Evolutionary conservation across 805 yeast genomes (phyloP).

Genomic region (Zygotorulaspora sp.): DNA sequence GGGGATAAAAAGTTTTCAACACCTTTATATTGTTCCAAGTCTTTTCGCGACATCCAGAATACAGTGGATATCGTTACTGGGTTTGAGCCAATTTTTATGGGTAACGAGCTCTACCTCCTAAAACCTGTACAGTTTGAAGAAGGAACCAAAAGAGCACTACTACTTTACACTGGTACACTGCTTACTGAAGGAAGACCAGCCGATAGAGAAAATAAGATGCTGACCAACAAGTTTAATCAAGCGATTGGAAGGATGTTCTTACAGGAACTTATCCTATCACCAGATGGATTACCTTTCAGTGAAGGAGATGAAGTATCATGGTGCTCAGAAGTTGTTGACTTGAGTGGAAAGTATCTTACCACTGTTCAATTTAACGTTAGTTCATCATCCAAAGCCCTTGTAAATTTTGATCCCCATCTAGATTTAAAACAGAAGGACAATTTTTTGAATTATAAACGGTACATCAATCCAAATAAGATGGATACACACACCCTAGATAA

Average conservation of each 20-base stretch:
- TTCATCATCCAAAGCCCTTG: slow-evolving; percentile 9
- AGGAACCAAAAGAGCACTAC: slow-evolving; percentile 5
- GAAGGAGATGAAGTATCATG: slow-evolving; percentile 32
- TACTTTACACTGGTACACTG: slow-evolving; percentile 12
- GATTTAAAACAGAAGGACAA: slow-evolving; percentile 12
- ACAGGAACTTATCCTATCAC: slow-evolving; percentile 16
- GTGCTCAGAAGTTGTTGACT: slow-evolving; percentile 31
- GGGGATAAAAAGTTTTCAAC: slow-evolving; percentile 24
- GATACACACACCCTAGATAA: background rate
- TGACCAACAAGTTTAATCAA: slow-evolving; percentile 17
- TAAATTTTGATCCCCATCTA: slow-evolving; percentile 6
- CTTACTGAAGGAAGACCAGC: background rate
- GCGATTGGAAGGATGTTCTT: slow-evolving; percentile 23
- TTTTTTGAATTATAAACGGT: slow-evolving; percentile 9
- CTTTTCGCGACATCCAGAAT: background rate
- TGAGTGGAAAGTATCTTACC: slow-evolving; percentile 24
- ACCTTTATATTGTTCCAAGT: slow-evolving; percentile 16
- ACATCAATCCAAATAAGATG: background rate
- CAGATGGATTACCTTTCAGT: slow-evolving; percentile 16
- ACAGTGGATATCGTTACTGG: slow-evolving; percentile 18
- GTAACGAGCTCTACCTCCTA: slow-evolving; percentile 27
- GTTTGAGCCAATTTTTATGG: slow-evolving; percentile 27
- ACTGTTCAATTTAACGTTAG: slow-evolving; percentile 15
- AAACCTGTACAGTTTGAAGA: slow-evolving; percentile 10
- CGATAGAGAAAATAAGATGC: slow-evolving; percentile 2